Evolutionary conservation across 2,329 filamentous ascomycete genomes (phyloP), one percentile per base, ranked within the genome.

Genomic region (Trichoderma sp.): DNA sequence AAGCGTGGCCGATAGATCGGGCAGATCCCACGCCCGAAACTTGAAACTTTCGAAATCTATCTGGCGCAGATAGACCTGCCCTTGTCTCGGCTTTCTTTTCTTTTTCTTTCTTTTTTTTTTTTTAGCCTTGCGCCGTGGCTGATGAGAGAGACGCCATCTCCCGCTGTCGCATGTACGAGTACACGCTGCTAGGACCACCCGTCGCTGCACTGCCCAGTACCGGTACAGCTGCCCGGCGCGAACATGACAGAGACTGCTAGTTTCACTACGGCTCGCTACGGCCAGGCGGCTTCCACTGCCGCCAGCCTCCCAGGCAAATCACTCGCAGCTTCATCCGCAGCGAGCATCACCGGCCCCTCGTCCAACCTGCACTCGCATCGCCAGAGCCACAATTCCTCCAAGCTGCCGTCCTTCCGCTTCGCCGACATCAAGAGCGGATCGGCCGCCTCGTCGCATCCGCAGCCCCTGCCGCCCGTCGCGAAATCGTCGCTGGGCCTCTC

Each of bases 351-450:
- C 30, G 61, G 59, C 68, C 69, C 69, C 59, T 70, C 72, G 67
- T 63, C 71, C 64, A 73, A 70, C 68, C 71, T 76, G 65, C 83
- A 87, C 73, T 76, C 78, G 55, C 85, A 87, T 76, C 84, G 85
- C 66, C 83, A 84, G 72, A 84, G 76, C 75, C 82, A 87, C 76
- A 86, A 82, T 74, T 83, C 84, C 49, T 87, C 85, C 70, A 87
- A 87, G 73, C 77, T 87, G 72, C 85, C 86, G 32, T 81, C 85
- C 26, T 86, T 84, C 76, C 85, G 85, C 69, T 85, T 85, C 74
- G 83, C 81, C 72, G 85, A 87, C 77, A 78, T 83, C 66, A 78
- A 78, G 68, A 80, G 69, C 70, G 73, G 60, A 58, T 70, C 72
- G 68, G 67, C 74, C 71, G 69, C 70, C 71, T 73, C 71, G 70